Evolutionary conservation across 2,329 filamentous ascomycete species (phyloP), one percentile per base, ranked within the genome.

Genomic region (Fusarium subglutinans): DNA sequence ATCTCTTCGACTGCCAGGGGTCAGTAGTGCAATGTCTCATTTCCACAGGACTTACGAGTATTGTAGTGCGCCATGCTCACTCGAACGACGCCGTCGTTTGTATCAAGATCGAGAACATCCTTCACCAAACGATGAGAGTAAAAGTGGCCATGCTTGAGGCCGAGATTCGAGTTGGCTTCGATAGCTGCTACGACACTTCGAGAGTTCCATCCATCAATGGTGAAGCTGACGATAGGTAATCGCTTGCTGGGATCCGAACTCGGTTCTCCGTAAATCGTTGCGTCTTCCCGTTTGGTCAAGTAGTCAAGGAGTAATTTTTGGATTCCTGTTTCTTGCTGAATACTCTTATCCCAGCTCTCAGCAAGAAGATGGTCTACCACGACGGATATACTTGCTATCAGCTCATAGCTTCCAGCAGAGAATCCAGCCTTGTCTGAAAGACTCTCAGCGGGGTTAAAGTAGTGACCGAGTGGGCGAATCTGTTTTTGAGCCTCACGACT

Each of bases 21-120:
- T 69, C 12, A 69, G 65, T 1, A 48, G n/a, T 12, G 12, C 5
- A 26, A 2, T 1, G 13, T 4, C 9, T 11, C 4, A 17, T 30
- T 7, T 12, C 20, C 3, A 1, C 2, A 3, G 17, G 6, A 86
- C 88, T 84, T 78, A 90, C 88, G 78, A 6, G 90, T 93, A 76
- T 94, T 94, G 78, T 94, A 94, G 81, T 94, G 92, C 62, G 92
- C 87, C 85, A 93, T 86, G 76, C 90, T 93, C n/a, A 93, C 90
- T 71, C 92, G 86, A 9, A 92, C 86, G 14, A 94, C 88, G 0
- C 91, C 92, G 73, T 93, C 79, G 4, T 63, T 87, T 14, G 87
- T 84, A 1, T 84, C 86, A 56, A 93, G 81, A 0, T 86, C 86
- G 43, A 94, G 78, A 0, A 93, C 82, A 5, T 92, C 88, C 66